Evolutionary conservation across 768 basidiomycete genomes (phyloP).

Genomic region (Gloeopeniophorella convolvens): DNA sequence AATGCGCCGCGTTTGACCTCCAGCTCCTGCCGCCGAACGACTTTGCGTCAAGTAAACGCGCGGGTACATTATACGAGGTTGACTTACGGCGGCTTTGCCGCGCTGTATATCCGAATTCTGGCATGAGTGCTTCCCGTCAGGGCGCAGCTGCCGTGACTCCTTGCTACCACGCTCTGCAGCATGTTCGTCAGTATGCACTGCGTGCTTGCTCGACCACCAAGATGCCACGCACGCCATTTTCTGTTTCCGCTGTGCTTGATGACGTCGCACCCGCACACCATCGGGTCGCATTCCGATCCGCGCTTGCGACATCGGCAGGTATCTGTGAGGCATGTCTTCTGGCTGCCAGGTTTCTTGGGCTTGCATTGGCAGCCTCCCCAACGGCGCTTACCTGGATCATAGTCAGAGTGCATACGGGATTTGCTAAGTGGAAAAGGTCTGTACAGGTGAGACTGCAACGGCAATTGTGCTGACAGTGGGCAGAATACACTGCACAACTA

Average conservation of each 20-base stretch:
- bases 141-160: background rate
- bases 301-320: constrained; percentile 48
- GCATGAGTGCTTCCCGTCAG: background rate
- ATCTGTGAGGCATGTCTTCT: constrained; percentile 30
- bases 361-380: constrained; percentile 50
- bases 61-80: background rate
- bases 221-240: background rate
- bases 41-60: background rate
- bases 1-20: constrained; percentile 24
- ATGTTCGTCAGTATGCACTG: background rate
- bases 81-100: constrained; percentile 4
- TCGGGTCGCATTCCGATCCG: constrained; percentile 62
- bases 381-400: constrained; percentile 41
- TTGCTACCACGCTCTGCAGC: too few species aligned
- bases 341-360: constrained; percentile 16
- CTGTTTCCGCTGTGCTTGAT: constrained; percentile 27
- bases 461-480: constrained; percentile 53
- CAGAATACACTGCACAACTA: constrained; percentile 41
- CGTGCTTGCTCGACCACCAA: background rate
- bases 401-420: background rate
- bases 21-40: background rate
- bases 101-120: constrained; percentile 14
- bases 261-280: constrained; percentile 48
- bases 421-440: constrained; percentile 13
- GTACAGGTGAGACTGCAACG: constrained; percentile 46